Evolutionary conservation across 331 rosid genomes (phyloP).

Genomic region (Pyracantha coccinea): DNA sequence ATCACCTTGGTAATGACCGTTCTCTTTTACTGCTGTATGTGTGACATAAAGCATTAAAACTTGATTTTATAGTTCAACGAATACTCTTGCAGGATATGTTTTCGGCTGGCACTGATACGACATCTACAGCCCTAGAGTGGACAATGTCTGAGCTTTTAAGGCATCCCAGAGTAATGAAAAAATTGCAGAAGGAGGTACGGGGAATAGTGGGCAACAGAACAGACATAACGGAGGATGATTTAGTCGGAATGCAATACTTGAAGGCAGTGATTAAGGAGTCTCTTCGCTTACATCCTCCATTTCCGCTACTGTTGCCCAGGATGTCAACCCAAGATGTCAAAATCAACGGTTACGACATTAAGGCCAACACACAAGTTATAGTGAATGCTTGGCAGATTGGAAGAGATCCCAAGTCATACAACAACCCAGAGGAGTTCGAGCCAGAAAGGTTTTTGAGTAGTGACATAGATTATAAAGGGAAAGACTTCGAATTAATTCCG

Average conservation of each 20-base stretch:
- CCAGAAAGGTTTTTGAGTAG: constrained; percentile 14
- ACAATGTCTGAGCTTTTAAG: not conserved
- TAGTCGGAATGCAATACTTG: constrained; percentile 2
- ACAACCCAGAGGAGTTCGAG: constrained; percentile 7
- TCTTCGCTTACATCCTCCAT: not conserved
- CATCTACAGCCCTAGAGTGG: not conserved
- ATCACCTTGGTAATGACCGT: not conserved
- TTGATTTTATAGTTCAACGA: not conserved
- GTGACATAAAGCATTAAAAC: too few relatives aligned
- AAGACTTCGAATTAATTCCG: not conserved
- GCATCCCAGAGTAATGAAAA: not conserved
- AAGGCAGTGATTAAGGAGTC: constrained; percentile 14
- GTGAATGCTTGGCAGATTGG: constrained; percentile 20
- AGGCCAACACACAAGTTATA: not conserved
- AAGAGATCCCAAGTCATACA: constrained; percentile 13
- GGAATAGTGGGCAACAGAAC: not conserved
- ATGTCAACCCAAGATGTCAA: not conserved
- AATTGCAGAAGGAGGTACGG: not conserved
- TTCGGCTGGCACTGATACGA: not conserved
- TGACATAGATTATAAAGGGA: not conserved
- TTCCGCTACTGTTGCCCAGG: not conserved
- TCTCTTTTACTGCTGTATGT: not conserved
- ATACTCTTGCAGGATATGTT: not conserved
- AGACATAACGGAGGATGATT: not conserved
- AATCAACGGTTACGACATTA: not conserved